Base-by-base conservation (phyloP, 352 stramenopile genomes). In the Globisporangium okanoganense region DNA sequence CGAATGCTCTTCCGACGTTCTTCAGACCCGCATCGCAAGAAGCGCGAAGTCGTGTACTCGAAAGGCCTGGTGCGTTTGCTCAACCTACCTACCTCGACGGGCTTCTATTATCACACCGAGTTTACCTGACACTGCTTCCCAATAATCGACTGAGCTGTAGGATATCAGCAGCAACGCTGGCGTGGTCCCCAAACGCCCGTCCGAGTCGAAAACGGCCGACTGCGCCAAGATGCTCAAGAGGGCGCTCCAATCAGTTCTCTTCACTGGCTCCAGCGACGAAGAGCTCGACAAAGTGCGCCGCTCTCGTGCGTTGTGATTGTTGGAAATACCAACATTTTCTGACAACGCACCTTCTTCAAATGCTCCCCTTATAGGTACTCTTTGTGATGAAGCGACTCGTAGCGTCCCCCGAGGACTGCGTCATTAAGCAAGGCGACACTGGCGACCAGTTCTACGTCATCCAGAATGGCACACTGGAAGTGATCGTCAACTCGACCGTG, bases 371-470 rank as follows among this genome's bases (percentile, higher is more conserved):
- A 7, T 48, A 94, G 72, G 81, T 94, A 2, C 62, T 97, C 6
- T 72, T 88, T 33, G 79, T 94, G 54, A 96, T 97, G 78, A 84
- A 91, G 58, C 66, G 75, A 12, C 66, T 92, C 25, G 62, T 71
- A 10, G 70, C 87, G 2, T 65, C 76, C 2, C 61, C 70, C 0
- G 89, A 88, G 33, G 81, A 98, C 24, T 76, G 85, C 5, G 95
- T 98, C 47, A 98, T 98, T 62, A 92, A 85, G 52, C 92, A 98
- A 65, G 91, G 93, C 12, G 90, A 96, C 60, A 72, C 87, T 0
- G 95, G 94, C 45, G 88, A 98, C 69, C 78, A 94, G 63, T 98
- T 99, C 56, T 98, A 98, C 74, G 80, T 92, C 38, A 66, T 92
- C 33, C 78, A 92, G 53, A 61, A 56, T 4, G 82, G 82, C 6